Percentiles rank a stretch among this genome's conserved stretches.
These are phyloP conservation scores for Wilhelminamyces savonicus DNA, from an alignment of 805 yeast genomes.

Conservation along the genomic window DNA sequence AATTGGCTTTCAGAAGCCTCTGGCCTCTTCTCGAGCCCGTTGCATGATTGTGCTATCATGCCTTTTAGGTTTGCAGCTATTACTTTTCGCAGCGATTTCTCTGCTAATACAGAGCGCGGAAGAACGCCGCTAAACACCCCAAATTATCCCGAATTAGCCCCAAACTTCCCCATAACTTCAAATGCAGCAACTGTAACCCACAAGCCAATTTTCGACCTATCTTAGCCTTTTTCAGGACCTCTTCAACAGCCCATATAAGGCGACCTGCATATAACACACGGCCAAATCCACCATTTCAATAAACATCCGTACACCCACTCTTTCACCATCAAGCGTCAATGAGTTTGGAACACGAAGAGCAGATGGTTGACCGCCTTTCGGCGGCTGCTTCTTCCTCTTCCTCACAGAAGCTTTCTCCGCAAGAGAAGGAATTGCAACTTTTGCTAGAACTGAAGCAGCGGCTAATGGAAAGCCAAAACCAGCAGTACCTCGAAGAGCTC, in stretches of 20 bases:
- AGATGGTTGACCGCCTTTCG: conserved; percentile 25
- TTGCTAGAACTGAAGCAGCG: conserved; percentile 23
- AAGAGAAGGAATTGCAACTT: conserved; percentile 21
- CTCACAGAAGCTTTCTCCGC: conserved; percentile 8
- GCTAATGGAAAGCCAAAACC: conserved; percentile 26
- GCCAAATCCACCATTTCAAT: background rate
- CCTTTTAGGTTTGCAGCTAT: too few relatives aligned
- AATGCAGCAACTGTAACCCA: too few relatives aligned
- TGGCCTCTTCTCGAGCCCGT: too few relatives aligned
- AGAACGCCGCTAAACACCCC: too few relatives aligned
- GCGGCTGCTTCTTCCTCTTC: conserved; percentile 5
- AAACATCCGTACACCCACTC: background rate
- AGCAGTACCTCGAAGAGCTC: conserved; percentile 25
- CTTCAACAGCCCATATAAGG: background rate
- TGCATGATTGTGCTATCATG: too few relatives aligned
- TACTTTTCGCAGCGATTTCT: too few relatives aligned
- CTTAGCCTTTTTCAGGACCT: background rate
- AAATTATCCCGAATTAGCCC: too few relatives aligned
- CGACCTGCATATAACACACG: background rate
- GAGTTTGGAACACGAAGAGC: conserved; percentile 25
- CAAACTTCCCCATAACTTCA: too few relatives aligned
- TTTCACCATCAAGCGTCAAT: conserved; percentile 3
- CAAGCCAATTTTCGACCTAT: too few relatives aligned
- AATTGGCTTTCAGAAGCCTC: too few relatives aligned
- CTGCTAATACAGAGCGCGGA: too few relatives aligned